These are phyloP conservation scores for Climacium dendroides DNA, from an alignment of 225 moss, liverwort and hornwort genomes.

Conservation along the genomic window DNA sequence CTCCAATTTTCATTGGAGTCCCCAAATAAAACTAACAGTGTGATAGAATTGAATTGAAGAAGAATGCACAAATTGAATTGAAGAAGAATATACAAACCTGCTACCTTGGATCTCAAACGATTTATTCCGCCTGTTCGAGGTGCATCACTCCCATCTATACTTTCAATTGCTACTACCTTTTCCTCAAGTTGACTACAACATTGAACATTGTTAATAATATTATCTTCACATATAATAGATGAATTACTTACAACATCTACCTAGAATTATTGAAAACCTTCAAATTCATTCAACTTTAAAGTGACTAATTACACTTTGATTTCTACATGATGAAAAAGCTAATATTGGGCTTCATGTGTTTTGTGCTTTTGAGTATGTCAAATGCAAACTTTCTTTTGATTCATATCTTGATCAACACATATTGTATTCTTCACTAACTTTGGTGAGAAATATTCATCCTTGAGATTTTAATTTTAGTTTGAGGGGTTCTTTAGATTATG, in stretches of 20 bases:
- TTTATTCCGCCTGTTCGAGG: neutral
- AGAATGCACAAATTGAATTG: neutral
- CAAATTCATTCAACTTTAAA: neutral
- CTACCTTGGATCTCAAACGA: neutral
- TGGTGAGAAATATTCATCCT: neutral
- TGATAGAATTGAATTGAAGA: neutral
- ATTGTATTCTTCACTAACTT: neutral
- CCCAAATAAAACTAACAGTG: fast-evolving
- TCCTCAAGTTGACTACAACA: neutral
- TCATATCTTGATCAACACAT: neutral
- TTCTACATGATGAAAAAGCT: neutral
- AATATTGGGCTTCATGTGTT: neutral
- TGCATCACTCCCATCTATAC: neutral
- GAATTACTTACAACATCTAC: neutral
- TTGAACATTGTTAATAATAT: neutral
- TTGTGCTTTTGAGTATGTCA: neutral
- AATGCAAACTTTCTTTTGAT: neutral
- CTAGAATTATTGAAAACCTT: neutral
- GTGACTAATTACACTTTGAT: neutral
- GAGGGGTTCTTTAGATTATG: neutral
- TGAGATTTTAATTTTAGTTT: neutral
- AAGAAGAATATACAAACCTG: neutral
- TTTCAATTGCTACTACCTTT: neutral
- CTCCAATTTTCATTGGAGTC: neutral
- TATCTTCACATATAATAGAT: too few relatives aligned